Conservation (phyloP, 257 asterid genomes). For the Rauvolfia tetraphylla region DNA sequence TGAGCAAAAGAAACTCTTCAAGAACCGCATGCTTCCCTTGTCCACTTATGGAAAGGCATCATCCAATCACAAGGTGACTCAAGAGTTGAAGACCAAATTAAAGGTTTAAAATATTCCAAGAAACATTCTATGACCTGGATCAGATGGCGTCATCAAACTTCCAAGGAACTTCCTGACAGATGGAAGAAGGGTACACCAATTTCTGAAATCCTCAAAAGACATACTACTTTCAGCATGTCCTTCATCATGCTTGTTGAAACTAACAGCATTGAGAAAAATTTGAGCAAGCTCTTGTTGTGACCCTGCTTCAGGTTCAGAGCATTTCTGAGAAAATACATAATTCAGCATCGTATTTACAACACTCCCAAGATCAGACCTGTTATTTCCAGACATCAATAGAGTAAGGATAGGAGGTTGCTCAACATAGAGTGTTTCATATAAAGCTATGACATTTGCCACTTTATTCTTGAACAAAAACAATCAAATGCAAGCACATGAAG, state of each 20-base stretch:
- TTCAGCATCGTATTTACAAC: slow-evolving; percentile 61
- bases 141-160: slow-evolving; percentile 56
- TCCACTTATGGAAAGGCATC: not conserved
- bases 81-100: not conserved
- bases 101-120: not conserved
- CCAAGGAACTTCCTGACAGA: slow-evolving; percentile 77
- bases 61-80: not conserved
- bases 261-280: slow-evolving; percentile 51
- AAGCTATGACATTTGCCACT: not conserved
- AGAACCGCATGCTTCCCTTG: not conserved
- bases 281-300: slow-evolving; percentile 39
- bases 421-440: not conserved
- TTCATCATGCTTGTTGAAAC: slow-evolving; percentile 34
- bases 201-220: slow-evolving; percentile 71
- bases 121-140: slow-evolving; percentile 49
- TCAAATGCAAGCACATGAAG: not conserved
- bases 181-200: slow-evolving; percentile 79
- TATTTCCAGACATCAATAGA: slow-evolving; percentile 19
- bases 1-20: not conserved
- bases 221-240: slow-evolving; percentile 29
- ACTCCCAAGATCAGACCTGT: slow-evolving; percentile 78
- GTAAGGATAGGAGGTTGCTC: not conserved
- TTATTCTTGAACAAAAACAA: not conserved
- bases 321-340: slow-evolving; percentile 40
- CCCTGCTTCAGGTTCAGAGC: slow-evolving; percentile 41